Evolutionary conservation across 352 stramenopile species (phyloP).

Genomic region (Thalassiosira exigua): DNA sequence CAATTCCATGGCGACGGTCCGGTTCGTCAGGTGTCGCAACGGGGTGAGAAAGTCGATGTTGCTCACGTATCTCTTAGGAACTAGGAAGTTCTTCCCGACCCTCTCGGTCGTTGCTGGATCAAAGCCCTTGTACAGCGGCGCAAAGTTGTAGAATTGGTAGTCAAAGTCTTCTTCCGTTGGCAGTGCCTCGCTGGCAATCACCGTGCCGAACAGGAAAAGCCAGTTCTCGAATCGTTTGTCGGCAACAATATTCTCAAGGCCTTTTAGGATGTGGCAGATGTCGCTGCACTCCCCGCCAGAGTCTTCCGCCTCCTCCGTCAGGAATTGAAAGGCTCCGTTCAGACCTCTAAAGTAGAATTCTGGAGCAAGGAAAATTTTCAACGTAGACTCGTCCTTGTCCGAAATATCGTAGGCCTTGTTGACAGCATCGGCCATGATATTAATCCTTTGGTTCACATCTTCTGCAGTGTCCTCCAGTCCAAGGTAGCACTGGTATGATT

Average conservation of each 20-base stretch:
- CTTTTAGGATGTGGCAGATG: conserved; percentile 70
- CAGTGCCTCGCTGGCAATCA: conserved; percentile 58
- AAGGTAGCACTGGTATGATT: conserved; percentile 51
- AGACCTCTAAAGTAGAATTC: conserved; percentile 74
- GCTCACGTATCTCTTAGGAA: conserved; percentile 73
- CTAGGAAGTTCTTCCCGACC: conserved; percentile 68
- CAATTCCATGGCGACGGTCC: conserved; percentile 38
- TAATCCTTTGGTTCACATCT: conserved; percentile 53
- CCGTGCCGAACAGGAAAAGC: conserved; percentile 78
- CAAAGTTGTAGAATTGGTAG: conserved; percentile 81
- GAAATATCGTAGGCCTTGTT: conserved; percentile 63
- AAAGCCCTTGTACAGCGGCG: conserved; percentile 70
- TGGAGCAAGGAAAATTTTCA: conserved; percentile 80
- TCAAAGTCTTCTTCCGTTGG: conserved; percentile 48
- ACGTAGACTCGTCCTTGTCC: conserved; percentile 31
- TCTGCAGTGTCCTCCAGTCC: conserved; percentile 47
- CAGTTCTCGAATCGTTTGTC: conserved; percentile 70
- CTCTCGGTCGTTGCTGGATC: conserved; percentile 53
- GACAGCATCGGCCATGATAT: conserved; percentile 68
- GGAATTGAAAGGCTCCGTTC: conserved; percentile 63
- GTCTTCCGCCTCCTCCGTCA: conserved; percentile 40
- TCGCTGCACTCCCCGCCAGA: conserved; percentile 53
- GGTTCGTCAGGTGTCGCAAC: conserved; percentile 54
- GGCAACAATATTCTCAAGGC: conserved; percentile 64
- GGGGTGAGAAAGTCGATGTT: conserved; percentile 76